These are phyloP conservation scores for Pythium diclinum DNA, from an alignment of 352 stramenopile genomes.

Conservation along the genomic window DNA sequence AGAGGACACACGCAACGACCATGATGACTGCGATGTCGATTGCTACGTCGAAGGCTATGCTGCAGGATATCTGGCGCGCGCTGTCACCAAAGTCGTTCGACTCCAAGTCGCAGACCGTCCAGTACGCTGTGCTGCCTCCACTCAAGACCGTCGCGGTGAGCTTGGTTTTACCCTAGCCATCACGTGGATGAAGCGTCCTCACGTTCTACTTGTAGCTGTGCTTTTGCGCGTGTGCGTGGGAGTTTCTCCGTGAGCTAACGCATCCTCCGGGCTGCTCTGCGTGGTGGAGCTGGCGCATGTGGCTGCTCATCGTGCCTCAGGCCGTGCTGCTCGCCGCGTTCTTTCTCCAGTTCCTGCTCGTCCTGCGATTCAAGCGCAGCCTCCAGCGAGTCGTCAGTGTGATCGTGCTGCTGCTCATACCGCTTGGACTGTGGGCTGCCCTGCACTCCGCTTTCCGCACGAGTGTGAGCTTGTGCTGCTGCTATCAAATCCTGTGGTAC, in stretches of 20 bases:
- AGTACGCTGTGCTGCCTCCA: conserved; percentile 12
- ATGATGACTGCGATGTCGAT: not conserved
- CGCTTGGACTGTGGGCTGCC: conserved; percentile 19
- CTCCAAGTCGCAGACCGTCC: conserved; percentile 22
- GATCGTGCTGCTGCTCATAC: conserved; percentile 4
- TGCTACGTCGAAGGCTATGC: not conserved
- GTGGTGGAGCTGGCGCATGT: conserved; percentile 20
- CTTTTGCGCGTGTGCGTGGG: conserved; percentile 18
- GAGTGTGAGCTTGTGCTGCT: conserved; percentile 37
- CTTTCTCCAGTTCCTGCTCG: conserved; percentile 15
- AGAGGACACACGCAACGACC: not conserved
- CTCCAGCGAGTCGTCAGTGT: conserved; percentile 3
- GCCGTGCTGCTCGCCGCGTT: conserved; percentile 16
- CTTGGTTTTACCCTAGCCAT: not conserved
- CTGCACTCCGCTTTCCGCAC: conserved; percentile 30
- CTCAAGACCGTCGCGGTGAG: conserved; percentile 17
- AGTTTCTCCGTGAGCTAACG: conserved; percentile 16
- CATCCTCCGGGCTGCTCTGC: conserved; percentile 12
- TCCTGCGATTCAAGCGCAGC: conserved; percentile 13
- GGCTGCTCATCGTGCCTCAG: conserved; percentile 24
- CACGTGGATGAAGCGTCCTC: not conserved
- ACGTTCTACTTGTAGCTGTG: conserved; percentile 10
- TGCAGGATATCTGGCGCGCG: conserved; percentile 10
- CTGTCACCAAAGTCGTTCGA: conserved; percentile 19
- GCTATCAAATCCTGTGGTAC: conserved; percentile 33